Conservation (phyloP, 768 basidiomycete genomes). For the Calocera viscosa region DNA sequence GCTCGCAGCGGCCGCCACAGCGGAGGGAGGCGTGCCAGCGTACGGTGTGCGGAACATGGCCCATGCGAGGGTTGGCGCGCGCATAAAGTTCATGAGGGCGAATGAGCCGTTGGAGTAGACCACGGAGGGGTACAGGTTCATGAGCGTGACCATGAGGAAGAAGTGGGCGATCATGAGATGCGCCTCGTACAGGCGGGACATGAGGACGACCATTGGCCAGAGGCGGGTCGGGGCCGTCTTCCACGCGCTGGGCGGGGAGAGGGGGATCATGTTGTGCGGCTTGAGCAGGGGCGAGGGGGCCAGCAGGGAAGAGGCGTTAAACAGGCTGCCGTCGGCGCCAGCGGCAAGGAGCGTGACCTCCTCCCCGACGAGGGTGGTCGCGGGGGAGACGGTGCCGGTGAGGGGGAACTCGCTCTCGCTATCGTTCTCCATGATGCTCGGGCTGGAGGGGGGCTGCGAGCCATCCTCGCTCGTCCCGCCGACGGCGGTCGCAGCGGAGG, state of each 20-base stretch:
- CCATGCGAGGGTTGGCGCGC: slow-evolving; percentile 11
- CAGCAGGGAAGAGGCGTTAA: slow-evolving; percentile 14
- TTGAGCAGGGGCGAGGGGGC: slow-evolving; percentile 13
- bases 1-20: not conserved
- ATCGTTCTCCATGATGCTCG: slow-evolving; percentile 4
- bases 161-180: slow-evolving; percentile 22
- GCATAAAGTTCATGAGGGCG: slow-evolving; percentile 7
- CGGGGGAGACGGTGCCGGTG: slow-evolving; percentile 7
- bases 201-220: slow-evolving; percentile 10
- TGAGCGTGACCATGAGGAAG: slow-evolving; percentile 16
- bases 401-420: slow-evolving; percentile 7
- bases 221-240: not conserved
- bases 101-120: slow-evolving; percentile 11
- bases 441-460: not conserved
- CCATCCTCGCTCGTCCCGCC: slow-evolving; percentile 11
- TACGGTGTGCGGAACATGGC: not conserved
- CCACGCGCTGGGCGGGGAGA: slow-evolving; percentile 7
- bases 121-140: slow-evolving; percentile 13
- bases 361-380: not conserved
- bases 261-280: slow-evolving; percentile 3
- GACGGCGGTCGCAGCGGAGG: slow-evolving; percentile 13
- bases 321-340: slow-evolving; percentile 16
- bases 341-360: slow-evolving; percentile 8
- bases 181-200: slow-evolving; percentile 22
- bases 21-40: not conserved